Percentiles rank a stretch among this genome's conserved stretches.
These are phyloP conservation scores for Neofusicoccum umdonicola DNA, from an alignment of 2,329 filamentous ascomycete species.

Conservation along the genomic window DNA sequence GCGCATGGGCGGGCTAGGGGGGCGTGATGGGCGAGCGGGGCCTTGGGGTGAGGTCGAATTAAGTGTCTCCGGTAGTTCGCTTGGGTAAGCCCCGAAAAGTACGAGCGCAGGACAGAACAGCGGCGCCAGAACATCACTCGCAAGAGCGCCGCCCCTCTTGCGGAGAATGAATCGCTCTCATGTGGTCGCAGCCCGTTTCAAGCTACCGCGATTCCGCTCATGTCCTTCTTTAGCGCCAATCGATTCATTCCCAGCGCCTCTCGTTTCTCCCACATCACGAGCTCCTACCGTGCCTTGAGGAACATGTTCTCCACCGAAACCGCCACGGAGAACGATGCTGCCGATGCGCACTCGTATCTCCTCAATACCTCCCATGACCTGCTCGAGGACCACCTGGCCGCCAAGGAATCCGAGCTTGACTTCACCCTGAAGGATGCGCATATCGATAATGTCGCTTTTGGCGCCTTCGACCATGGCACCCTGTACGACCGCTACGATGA, in stretches of 20 bases:
- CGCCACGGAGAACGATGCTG: conserved; percentile 17
- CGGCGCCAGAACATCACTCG: conserved; percentile 16
- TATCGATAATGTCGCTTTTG: conserved; percentile 26
- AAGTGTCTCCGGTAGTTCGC: conserved; percentile 15
- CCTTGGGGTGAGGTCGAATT: conserved; percentile 15
- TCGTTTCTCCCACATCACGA: conserved; percentile 18
- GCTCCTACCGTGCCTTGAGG: conserved; percentile 18
- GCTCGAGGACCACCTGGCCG: conserved; percentile 16
- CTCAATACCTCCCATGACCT: conserved; percentile 18
- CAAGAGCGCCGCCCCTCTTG: conserved; percentile 17
- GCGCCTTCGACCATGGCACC: conserved; percentile 33
- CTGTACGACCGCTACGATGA: conserved; percentile 36
- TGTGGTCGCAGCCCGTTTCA: conserved; percentile 6
- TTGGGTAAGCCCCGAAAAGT: conserved; percentile 19
- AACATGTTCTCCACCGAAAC: conserved; percentile 19
- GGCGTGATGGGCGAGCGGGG: not conserved
- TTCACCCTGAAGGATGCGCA: conserved; percentile 29
- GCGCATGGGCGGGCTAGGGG: not conserved
- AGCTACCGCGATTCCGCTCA: conserved; percentile 15
- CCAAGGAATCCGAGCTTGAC: conserved; percentile 22
- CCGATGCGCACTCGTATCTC: conserved; percentile 17
- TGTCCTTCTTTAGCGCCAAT: conserved; percentile 18
- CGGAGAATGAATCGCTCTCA: conserved; percentile 15
- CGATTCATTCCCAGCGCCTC: conserved; percentile 15
- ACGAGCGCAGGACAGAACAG: conserved; percentile 16